Percentiles rank a stretch among this genome's conserved stretches.
These are phyloP conservation scores for Cryptococcus jaspeensis DNA, from an alignment of 1,284 basidiomycete genomes.

Conservation along the genomic window DNA sequence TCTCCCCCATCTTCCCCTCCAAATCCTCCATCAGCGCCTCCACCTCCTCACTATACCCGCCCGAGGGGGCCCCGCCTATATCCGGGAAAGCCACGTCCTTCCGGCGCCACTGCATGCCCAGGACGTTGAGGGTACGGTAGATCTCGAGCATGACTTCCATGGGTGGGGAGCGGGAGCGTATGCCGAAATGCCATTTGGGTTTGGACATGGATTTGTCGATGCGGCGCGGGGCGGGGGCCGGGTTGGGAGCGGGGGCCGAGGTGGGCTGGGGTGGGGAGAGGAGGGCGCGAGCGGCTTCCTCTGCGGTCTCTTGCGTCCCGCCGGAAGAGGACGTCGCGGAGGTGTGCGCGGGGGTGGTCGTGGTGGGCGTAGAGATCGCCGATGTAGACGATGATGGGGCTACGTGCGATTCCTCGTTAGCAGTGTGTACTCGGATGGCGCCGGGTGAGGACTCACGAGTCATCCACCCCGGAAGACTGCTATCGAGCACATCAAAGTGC, in stretches of 20 bases:
- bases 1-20: slow-evolving; percentile 33
- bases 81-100: slow-evolving; percentile 64
- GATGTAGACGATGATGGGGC: slow-evolving; percentile 14
- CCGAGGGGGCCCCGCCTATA: slow-evolving; percentile 57
- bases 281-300: slow-evolving; percentile 43
- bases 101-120: slow-evolving; percentile 92
- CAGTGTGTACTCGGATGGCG: background rate
- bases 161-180: slow-evolving; percentile 87
- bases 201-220: slow-evolving; percentile 45
- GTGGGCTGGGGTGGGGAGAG: slow-evolving; percentile 10
- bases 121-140: slow-evolving; percentile 82
- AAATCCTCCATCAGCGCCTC: slow-evolving; percentile 55
- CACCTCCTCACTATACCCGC: slow-evolving; percentile 45
- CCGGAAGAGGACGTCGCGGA: background rate
- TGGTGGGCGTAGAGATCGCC: slow-evolving; percentile 5
- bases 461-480: slow-evolving; percentile 65
- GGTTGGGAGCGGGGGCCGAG: slow-evolving; percentile 7
- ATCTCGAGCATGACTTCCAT: slow-evolving; percentile 99
- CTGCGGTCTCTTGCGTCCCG: slow-evolving; percentile 5
- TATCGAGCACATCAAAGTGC: slow-evolving; percentile 78
- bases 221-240: slow-evolving; percentile 11
- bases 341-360: background rate
- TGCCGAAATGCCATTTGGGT: slow-evolving; percentile 97
- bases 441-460: slow-evolving; percentile 25
- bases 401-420: background rate